Evolutionary conservation across 768 basidiomycete species (phyloP).

Genomic region (Dentipellis fragilis): DNA sequence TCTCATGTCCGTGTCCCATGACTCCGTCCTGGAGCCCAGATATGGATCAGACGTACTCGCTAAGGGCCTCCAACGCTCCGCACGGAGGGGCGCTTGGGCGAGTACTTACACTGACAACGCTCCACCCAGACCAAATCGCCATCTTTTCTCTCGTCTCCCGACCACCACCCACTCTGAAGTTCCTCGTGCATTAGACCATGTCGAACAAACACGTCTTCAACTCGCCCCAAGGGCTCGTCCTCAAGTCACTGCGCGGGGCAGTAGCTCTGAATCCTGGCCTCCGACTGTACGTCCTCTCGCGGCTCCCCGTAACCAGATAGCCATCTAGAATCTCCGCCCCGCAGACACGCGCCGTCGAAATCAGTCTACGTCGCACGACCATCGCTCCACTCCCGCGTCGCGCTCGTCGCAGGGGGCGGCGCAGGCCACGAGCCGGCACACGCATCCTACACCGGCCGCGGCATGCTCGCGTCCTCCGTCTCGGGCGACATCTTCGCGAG

Average conservation of each 20-base stretch:
- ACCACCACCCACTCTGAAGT: not conserved
- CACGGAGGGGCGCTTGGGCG: too few species aligned
- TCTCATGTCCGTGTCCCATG: too few species aligned
- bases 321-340: not conserved
- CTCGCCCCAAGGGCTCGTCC: conserved; percentile 31
- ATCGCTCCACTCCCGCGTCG: conserved; percentile 20
- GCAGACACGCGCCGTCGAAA: conserved; percentile 28
- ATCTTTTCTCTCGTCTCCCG: not conserved
- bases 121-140: too few species aligned
- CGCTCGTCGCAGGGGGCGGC: conserved; percentile 39
- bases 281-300: conserved; percentile 19
- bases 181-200: conserved; percentile 18
- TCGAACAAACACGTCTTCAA: conserved; percentile 33
- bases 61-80: too few species aligned
- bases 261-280: conserved; percentile 31
- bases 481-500: conserved; percentile 57
- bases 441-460: conserved; percentile 45
- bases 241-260: conserved; percentile 31
- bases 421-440: conserved; percentile 55
- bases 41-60: too few species aligned
- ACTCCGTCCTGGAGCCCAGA: too few species aligned
- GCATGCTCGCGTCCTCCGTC: conserved; percentile 45
- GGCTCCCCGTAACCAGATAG: not conserved
- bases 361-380: conserved; percentile 23
- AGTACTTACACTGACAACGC: too few species aligned